Evolutionary conservation across 140 eudicot species (phyloP).

Genomic region (Erigeron philadelphicus): DNA sequence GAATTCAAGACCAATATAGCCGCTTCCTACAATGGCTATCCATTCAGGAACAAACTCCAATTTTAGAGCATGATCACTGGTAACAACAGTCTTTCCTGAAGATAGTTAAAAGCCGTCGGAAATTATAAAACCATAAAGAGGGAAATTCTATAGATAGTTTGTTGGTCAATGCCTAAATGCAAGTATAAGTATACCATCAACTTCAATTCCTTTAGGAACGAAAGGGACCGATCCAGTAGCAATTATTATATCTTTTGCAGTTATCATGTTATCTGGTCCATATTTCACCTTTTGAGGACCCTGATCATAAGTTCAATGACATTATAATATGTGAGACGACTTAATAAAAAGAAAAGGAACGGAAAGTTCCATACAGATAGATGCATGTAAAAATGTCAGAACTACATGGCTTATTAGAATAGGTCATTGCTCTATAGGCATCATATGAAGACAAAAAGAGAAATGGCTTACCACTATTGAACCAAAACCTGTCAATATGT

Average conservation of each 20-base stretch:
- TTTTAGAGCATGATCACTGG: constrained; percentile 91
- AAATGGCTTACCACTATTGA: constrained; percentile 54
- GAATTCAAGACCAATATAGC: constrained; percentile 85
- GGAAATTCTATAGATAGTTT: constrained; percentile 9
- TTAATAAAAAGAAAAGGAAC: neutral
- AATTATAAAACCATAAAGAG: constrained; percentile 6
- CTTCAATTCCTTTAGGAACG: constrained; percentile 87
- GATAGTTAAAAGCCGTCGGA: constrained; percentile 4
- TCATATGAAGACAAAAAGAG: constrained; percentile 5
- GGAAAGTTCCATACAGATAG: no score
- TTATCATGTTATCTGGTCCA: constrained; percentile 49
- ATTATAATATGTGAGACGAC: neutral
- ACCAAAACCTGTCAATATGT: constrained; percentile 83
- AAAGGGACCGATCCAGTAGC: constrained; percentile 91
- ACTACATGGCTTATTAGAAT: constrained; percentile 6
- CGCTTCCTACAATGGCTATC: constrained; percentile 94
- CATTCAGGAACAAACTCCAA: constrained; percentile 77
- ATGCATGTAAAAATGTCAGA: neutral
- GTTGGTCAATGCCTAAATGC: no score
- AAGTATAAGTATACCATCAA: constrained; percentile 52
- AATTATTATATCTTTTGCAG: constrained; percentile 77
- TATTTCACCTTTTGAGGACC: constrained; percentile 82
- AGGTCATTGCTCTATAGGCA: neutral
- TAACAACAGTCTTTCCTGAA: constrained; percentile 84
- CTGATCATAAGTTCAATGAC: constrained; percentile 35